These are phyloP conservation scores for Pneumocystis canis DNA, from an alignment of 1,139 yeast genomes.

Conservation along the genomic window DNA sequence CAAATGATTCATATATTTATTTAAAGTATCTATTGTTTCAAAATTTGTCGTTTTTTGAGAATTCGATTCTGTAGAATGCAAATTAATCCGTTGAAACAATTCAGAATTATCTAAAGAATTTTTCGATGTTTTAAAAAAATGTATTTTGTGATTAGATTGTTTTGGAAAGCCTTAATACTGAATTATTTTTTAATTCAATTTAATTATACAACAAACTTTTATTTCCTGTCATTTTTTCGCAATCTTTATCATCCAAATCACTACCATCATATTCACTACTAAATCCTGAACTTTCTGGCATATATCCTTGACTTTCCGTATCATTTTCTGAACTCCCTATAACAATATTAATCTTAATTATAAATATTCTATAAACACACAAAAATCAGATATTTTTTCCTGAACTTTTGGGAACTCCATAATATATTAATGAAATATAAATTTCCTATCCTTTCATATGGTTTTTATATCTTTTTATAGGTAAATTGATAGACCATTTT, in stretches of 20 bases:
- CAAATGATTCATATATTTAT: slow-evolving; percentile 8
- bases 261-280: not conserved
- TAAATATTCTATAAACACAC: not conserved
- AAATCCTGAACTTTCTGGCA: not conserved
- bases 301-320: not conserved
- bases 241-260: not conserved
- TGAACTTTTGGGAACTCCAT: not conserved
- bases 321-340: not conserved
- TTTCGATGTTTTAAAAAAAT: slow-evolving; percentile 1
- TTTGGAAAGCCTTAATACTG: slow-evolving; percentile 6
- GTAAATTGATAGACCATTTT: no score
- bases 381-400: not conserved
- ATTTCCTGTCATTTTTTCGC: not conserved
- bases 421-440: not conserved
- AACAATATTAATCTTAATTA: not conserved
- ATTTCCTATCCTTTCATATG: not conserved
- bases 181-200: not conserved
- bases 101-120: not conserved
- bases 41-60: slow-evolving; percentile 5
- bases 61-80: slow-evolving; percentile 3
- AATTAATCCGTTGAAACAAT: slow-evolving; percentile 2
- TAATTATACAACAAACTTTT: not conserved
- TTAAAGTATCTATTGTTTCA: slow-evolving; percentile 7
- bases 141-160: slow-evolving; percentile 10
- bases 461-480: no score